Base-by-base conservation (phyloP, 2,329 filamentous ascomycete genomes). In the Hypoxylon sp. region DNA sequence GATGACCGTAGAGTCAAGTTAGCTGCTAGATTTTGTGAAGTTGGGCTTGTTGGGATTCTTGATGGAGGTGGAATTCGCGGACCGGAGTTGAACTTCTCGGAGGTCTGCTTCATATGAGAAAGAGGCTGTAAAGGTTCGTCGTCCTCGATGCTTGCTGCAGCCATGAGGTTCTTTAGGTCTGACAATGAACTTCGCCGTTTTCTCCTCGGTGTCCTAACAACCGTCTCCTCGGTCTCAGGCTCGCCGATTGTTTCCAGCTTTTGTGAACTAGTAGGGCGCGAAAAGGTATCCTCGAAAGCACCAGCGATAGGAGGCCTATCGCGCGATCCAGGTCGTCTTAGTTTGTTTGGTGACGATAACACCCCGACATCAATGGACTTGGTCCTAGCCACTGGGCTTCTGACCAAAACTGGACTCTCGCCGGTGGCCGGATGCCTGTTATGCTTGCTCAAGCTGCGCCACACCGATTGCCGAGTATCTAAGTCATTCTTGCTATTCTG, bases 131-230 rank as follows among this genome's bases (percentile, higher is more conserved):
- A 72, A 7, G 80, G 72, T 37, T 72, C 81, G 75, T 78, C 83
- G 75, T 78, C 83, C 75, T 80, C 82, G 0, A 91, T 79, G 10
- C 83, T 86, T 7, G 90, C 84, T 61, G 88, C 85, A 44, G 85
- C 86, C 80, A 95, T 90, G 17, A 93, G 82, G 62, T 83, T 86
- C 72, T 89, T 92, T 52, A 98, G 85, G 78, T 98, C 95, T 3
- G 94, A 97, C 46, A 98, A 82, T 27, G 94, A 98, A 81, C 94
- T 98, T 77, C 95, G 90, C 61, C 95, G 88, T 83, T 97, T 98
- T 82, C 91, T 94, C 77, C 87, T 90, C 48, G 83, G 81, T n/a
- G 78, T 78, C 71, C 82, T 85, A 0, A 77, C 69, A 3, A 77
- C 71, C 7, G 74, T 70, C 4, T 79, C 77, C 60, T 86, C 84